Evolutionary conservation across 768 basidiomycete genomes (phyloP), one percentile per base, ranked within the genome.

Genomic region (Hemileccinum rubropunctum): DNA sequence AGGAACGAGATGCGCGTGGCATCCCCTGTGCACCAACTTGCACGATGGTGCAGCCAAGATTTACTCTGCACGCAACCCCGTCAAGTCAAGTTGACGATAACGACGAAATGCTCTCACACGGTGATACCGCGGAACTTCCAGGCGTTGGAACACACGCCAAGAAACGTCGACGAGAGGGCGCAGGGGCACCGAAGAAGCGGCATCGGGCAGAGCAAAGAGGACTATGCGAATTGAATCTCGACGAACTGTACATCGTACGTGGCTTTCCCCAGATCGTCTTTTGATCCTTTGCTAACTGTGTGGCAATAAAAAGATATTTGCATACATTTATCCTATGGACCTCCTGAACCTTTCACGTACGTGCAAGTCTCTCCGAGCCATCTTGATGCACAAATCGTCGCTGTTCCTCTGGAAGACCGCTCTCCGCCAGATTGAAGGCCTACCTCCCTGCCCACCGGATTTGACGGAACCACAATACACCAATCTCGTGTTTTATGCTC

Each of bases 391-490:
- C 33, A 57, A 39, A 53, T 36, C 70, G 58, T 49, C 67, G 56
- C 45, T 46, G 57, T 50, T 65, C 51, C 42, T 68, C 54, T 53
- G 68, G 67, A 58, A 43, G 42, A 45, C 35, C 17, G 43, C 52
- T 41, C 67, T 76, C 26, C 54, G 52, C 14, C 69, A 65, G 43
- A 61, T 75, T 10, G 58, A 61, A 33, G 72, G 66, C 13, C 62
- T 78, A 13, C 79, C 79, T 4, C 48, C 61, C 14, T 75, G 75
- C 51, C 79, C 78, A 0, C 36, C 53, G 10, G 78, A 79, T 55
- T 56, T 80, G 53, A 64, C 56, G 21, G 79, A 81, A 65, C 59
- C 70, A 0, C 68, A 74, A 54, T 80, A 73, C 48, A 71, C 73
- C 32, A 72, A 67, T 49, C 70, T 81, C 35, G 69, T 68, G 23